Conservation (phyloP, 2,329 filamentous ascomycete genomes). For the Zopfia rhizophila region DNA sequence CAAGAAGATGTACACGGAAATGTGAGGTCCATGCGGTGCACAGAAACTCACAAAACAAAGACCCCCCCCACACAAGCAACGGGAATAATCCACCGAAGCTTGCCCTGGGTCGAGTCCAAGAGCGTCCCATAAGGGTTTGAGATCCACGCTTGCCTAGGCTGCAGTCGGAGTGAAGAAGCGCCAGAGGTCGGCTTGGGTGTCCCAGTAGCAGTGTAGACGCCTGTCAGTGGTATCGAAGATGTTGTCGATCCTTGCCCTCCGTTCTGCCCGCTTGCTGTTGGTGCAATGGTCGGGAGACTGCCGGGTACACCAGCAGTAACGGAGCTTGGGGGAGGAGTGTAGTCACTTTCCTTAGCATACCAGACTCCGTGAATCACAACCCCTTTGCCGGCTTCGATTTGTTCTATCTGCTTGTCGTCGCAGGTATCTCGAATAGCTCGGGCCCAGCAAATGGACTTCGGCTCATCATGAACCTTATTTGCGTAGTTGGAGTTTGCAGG, state of each 20-base stretch:
- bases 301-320: conserved; percentile 20
- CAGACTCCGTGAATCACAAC: conserved; percentile 34
- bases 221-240: conserved; percentile 19
- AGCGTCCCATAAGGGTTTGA: not conserved
- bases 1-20: too few species aligned
- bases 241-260: conserved; percentile 8
- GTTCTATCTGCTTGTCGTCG: conserved; percentile 60
- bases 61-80: conserved; percentile 6
- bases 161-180: conserved; percentile 16
- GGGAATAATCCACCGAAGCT: not conserved
- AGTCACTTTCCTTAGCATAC: conserved; percentile 23
- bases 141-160: not conserved
- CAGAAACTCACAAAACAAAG: conserved; percentile 14
- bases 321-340: conserved; percentile 15
- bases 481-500: conserved; percentile 66
- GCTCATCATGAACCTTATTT: conserved; percentile 62
- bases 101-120: not conserved
- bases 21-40: too few species aligned
- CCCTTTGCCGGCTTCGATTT: conserved; percentile 60
- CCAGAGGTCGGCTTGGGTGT: conserved; percentile 23
- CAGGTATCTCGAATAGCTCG: conserved; percentile 65
- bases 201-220: conserved; percentile 23
- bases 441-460: conserved; percentile 69
- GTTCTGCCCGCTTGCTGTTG: not conserved
- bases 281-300: conserved; percentile 4